Base-by-base conservation (phyloP, 306 rosid genomes). In the Cicer pinnatifidum region DNA sequence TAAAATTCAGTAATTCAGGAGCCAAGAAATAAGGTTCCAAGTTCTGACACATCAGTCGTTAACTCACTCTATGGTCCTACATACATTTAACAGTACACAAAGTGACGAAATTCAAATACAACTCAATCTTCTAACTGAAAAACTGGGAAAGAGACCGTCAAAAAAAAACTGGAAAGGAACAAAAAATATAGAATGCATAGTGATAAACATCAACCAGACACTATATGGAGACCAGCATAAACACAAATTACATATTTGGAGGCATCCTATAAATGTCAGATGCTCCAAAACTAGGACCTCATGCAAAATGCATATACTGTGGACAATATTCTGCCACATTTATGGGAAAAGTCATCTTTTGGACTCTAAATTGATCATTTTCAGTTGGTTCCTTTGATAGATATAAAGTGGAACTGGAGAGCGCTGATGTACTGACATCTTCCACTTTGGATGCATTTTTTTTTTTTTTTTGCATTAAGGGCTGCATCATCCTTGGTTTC, bases 171-270 rank as follows among this genome's bases (percentile, higher is more conserved):
- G 61, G 53, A 72, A 64, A 44, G 67, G 60, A 28, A 8, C 8
- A 11, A 9, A 53, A 16, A 62, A 69, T 7, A 51, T 51, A 69
- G 45, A 50, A 67, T 38, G 37, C 50, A 50, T 20, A 4, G 52
- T 63, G 44, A 63, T 52, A 51, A 52, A 17, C 47, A 47, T 79
- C 70, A 79, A n/a, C 64, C 75, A 79, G n/a, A 66, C 44, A 54
- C 40, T 33, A 78, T 23, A 23, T 23, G 33, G 11, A 13, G 47
- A 8, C 67, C 7, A 4, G 67, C 23, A 61, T 61, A 61, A 38
- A 62, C 47, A 38, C 67, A 8, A 13, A 62, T 38, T 38, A 62
- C 28, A 7, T 62, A 13, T 62, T 37, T 8, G 28, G 45, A 8
- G 23, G 15, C 38, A 11, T 23, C 40, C 23, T n/a, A 62, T 35